Evolutionary conservation across 2,329 filamentous ascomycete species (phyloP).

Genomic region (Pestalotiopsis sp.): DNA sequence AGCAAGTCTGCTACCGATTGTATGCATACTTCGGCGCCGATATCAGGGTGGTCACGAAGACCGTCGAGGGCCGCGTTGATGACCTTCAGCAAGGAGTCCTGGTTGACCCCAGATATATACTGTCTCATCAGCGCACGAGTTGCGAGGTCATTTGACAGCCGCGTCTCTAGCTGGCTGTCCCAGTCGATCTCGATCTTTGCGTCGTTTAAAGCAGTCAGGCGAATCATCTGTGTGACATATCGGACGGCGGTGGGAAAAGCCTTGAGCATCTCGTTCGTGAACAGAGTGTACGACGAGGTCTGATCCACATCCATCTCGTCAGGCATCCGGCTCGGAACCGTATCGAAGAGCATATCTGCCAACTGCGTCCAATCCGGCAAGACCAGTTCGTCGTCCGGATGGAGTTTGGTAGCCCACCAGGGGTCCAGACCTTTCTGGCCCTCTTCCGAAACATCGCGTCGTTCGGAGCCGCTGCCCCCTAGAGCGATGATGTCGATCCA

Average conservation of each 20-base stretch:
- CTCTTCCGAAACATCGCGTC: constrained; percentile 86
- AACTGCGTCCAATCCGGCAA: constrained; percentile 57
- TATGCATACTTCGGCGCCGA: constrained; percentile 33
- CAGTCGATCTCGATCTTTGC: constrained; percentile 76
- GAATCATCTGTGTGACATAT: constrained; percentile 63
- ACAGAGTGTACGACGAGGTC: constrained; percentile 35
- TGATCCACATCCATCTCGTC: constrained; percentile 44
- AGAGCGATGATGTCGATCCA: constrained; percentile 90
- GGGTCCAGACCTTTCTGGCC: constrained; percentile 84
- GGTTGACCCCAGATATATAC: constrained; percentile 50
- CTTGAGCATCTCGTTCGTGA: constrained; percentile 46
- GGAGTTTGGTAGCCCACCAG: constrained; percentile 44
- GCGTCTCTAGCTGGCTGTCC: constrained; percentile 77
- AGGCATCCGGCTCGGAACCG: constrained; percentile 21
- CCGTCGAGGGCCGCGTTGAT: constrained; percentile 61
- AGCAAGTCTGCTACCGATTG: constrained; percentile 31
- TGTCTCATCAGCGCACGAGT: constrained; percentile 61
- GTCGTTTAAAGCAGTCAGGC: constrained; percentile 51
- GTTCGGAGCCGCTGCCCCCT: constrained; percentile 65
- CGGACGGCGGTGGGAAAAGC: constrained; percentile 71
- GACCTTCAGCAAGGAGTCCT: constrained; percentile 43
- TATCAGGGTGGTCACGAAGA: constrained; percentile 46
- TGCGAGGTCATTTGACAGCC: constrained; percentile 70
- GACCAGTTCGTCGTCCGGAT: constrained; percentile 34
- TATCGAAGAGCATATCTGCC: constrained; percentile 51